phyloP scores from a whole-genome alignment of 129 eudicot genomes.

The Flaveria sonorensis region DNA sequence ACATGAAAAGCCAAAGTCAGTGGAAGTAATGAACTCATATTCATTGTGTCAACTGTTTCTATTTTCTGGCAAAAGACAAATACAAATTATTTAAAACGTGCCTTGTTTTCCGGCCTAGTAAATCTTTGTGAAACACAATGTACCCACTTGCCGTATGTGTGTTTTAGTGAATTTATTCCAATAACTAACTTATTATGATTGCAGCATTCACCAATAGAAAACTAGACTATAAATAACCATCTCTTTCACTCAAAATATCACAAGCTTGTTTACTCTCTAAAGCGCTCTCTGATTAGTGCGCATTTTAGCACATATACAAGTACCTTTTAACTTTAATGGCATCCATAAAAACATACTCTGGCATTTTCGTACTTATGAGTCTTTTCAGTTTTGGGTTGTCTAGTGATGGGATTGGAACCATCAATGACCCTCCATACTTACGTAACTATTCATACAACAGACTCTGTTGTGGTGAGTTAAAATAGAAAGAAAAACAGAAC shows the following conservation, averaged over 20 bases:
- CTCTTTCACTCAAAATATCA: background rate
- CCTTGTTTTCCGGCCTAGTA: too few species aligned
- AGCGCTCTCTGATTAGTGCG: background rate
- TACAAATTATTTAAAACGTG: background rate
- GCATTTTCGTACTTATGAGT: background rate
- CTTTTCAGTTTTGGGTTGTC: background rate
- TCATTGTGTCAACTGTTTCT: background rate
- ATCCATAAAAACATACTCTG: background rate
- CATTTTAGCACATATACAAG: background rate
- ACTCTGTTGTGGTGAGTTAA: too few species aligned
- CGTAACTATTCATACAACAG: background rate
- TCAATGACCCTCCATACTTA: background rate
- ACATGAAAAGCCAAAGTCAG: background rate
- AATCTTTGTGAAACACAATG: background rate
- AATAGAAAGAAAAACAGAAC: too few species aligned
- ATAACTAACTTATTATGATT: background rate
- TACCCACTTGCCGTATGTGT: background rate
- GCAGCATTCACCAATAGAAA: background rate
- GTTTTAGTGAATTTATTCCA: background rate
- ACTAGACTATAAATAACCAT: background rate
- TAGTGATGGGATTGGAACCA: background rate
- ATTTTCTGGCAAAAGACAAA: constrained; percentile 3
- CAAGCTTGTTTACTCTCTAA: background rate
- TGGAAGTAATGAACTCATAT: background rate
- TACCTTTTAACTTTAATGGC: background rate